Base-by-base conservation (phyloP, 768 basidiomycete species). In the Clitopilus passeckerianus region DNA sequence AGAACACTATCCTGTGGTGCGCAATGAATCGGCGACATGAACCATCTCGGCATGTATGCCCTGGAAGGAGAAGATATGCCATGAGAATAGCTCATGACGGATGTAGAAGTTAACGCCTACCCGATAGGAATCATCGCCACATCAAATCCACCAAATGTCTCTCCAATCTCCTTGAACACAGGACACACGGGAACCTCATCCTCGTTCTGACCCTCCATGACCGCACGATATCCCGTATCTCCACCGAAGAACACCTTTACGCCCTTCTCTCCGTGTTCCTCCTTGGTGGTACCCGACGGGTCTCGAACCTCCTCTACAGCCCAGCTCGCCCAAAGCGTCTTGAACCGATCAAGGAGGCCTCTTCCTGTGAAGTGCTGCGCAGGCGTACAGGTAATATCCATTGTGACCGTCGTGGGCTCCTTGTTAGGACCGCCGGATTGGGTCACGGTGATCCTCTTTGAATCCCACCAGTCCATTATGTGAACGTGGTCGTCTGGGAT, bases 41-140 rank as follows among this genome's bases (percentile, higher is more conserved):
- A 74, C 30, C 70, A 65, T n/a, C 83, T 74, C 1, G 87, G 86
- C 5, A 69, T 60, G 69, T 87, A 88, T 7, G 84, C 86, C 3
- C 89, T 89, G 71, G 27, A 57, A 41, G 24, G 7, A 30, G 7
- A 7, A 30, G 7, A 30, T 30, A 7, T n/a, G n/a, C n/a, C n/a
- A 30, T 30, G 27, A 30, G 27, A 7, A 30, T 30, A 30, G 27
- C 7, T 30, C 27, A 30, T 30, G 27, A 30, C 7, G 27, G 7
- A 30, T 30, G 27, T 30, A 7, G 7, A 30, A 66, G 68, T 23
- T 71, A 0, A 44, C 34, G 70, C 67, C 66, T 72, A 81, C 79
- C 86, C 82, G n/a, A 89, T 89, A 0, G 89, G 89, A 59, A 91
- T 85, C 69, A 89, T 68, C 4, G 86, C 86, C 33, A 90, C 71